Percentiles rank a stretch among this genome's conserved stretches.
Conservation (phyloP, 306 rosid species). For the Vigna unguiculata region DNA sequence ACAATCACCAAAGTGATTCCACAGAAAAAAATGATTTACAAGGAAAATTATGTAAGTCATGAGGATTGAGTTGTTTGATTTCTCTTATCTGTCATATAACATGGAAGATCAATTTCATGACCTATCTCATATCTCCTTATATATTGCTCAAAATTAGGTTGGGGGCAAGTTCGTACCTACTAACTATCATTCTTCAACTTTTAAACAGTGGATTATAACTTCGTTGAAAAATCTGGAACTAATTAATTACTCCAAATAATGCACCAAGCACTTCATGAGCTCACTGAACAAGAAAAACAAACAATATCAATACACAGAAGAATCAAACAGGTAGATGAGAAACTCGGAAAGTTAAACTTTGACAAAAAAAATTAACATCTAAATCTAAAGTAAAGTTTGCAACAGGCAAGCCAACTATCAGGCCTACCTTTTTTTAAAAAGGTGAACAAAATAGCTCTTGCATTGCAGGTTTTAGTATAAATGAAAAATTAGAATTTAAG, state of each 20-base stretch:
- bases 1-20: conserved; percentile 4
- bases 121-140: conserved; percentile 11
- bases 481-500: conserved; percentile 3
- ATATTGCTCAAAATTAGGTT: conserved; percentile 21
- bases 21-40: conserved; percentile 8
- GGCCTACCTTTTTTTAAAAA: neutral
- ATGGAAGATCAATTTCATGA: conserved; percentile 28
- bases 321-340: neutral
- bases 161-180: conserved; percentile 41
- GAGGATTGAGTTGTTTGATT: conserved; percentile 12
- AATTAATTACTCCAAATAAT: conserved; percentile 38
- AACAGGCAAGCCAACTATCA: neutral
- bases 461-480: conserved; percentile 23
- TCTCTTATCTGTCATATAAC: neutral
- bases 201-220: conserved; percentile 3
- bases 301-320: conserved; percentile 12
- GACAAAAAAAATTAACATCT: neutral
- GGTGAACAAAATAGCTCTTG: conserved; percentile 23
- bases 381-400: conserved; percentile 3
- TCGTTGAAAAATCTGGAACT: conserved; percentile 34
- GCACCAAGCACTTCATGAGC: conserved; percentile 31
- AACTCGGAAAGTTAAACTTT: neutral
- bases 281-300: conserved; percentile 53
- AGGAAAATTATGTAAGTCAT: neutral
- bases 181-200: conserved; percentile 43